phyloP scores from a whole-genome alignment of 192 early-diverging fungal species.

The Linnemannia zychae region DNA sequence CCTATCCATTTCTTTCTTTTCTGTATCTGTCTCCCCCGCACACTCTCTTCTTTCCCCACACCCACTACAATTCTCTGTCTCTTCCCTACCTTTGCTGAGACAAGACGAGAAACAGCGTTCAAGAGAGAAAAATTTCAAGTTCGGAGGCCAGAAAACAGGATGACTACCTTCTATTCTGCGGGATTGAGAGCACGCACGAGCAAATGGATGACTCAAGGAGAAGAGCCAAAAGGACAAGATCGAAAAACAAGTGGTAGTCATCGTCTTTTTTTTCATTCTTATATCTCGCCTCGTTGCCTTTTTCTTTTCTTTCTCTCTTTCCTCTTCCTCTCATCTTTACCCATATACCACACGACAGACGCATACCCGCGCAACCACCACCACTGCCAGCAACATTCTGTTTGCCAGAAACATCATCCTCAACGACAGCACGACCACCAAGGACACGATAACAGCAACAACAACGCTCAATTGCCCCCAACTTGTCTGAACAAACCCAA shows the following conservation, averaged over 20 bases:
- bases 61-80: background rate
- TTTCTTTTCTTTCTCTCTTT: background rate
- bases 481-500: background rate
- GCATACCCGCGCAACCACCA: background rate
- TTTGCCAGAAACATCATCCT: background rate
- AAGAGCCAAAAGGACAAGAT: background rate
- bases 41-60: background rate
- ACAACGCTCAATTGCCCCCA: background rate
- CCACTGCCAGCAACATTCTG: background rate
- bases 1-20: background rate
- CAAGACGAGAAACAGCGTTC: background rate
- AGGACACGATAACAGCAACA: background rate
- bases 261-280: background rate
- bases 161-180: background rate
- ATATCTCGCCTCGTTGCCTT: background rate
- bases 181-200: slow-evolving; percentile 5
- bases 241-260: background rate
- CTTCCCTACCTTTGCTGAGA: background rate
- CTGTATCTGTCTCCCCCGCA: no score
- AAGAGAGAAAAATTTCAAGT: background rate
- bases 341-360: background rate
- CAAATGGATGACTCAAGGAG: background rate
- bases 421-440: background rate
- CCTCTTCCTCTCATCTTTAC: background rate
- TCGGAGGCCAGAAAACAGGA: background rate